A percentile compares a stretch with the other conserved stretches of the same genome.
phyloP scores from a whole-genome alignment of 2,329 filamentous ascomycete species.

The Chaetomium strumarium region DNA sequence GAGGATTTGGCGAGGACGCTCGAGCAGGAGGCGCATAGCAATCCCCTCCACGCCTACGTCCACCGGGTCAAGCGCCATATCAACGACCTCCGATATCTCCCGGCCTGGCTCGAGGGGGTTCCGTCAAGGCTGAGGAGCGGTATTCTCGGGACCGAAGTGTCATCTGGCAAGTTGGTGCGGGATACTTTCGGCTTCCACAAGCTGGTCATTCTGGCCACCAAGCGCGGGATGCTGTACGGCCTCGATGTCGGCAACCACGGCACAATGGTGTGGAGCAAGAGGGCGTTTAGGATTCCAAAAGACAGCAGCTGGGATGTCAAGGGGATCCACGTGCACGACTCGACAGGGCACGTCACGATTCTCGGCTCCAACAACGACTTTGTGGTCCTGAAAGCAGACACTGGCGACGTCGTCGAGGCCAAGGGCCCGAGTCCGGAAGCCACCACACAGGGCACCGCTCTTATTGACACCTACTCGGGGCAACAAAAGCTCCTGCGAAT shows the following conservation, averaged over 20 bases:
- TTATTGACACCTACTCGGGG: constrained; percentile 48
- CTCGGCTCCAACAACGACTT: constrained; percentile 57
- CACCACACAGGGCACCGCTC: constrained; percentile 41
- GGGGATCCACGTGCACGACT: constrained; percentile 58
- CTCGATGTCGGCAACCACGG: constrained; percentile 73
- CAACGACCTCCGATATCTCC: constrained; percentile 69
- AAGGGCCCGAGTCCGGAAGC: constrained; percentile 36
- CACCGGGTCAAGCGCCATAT: constrained; percentile 81
- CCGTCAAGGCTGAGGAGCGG: constrained; percentile 63
- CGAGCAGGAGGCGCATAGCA: constrained; percentile 80
- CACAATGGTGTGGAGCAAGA: constrained; percentile 67
- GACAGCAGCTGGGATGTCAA: constrained; percentile 60
- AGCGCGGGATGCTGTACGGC: constrained; percentile 71
- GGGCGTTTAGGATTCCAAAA: constrained; percentile 52
- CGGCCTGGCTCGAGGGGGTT: constrained; percentile 63
- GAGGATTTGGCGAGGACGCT: constrained; percentile 74
- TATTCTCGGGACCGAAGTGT: constrained; percentile 51
- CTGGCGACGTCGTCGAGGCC: constrained; percentile 46
- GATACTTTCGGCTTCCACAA: constrained; percentile 89
- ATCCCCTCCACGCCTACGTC: constrained; percentile 72
- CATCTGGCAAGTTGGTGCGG: constrained; percentile 45
- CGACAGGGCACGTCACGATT: constrained; percentile 49
- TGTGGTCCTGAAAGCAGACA: constrained; percentile 48
- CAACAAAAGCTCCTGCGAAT: constrained; percentile 48
- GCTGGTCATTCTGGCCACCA: constrained; percentile 72